Base-by-base conservation (phyloP, 768 basidiomycete genomes). In the Mycena filopes region DNA sequence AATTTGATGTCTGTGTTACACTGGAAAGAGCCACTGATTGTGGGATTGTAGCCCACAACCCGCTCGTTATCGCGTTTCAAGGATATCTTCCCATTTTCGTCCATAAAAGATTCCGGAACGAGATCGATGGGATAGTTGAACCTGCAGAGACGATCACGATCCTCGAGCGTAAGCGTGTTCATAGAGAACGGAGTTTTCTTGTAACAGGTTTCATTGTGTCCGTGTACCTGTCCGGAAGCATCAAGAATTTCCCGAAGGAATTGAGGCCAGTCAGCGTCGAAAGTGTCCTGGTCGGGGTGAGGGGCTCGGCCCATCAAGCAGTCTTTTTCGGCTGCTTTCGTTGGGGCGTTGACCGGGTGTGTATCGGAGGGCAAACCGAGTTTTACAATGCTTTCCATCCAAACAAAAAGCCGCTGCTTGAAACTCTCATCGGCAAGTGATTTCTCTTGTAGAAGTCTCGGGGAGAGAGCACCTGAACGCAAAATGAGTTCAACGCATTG, bases 1-100 rank as follows among this genome's bases (percentile, higher is more conserved):
- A 67, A 70, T 57, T 67, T 70, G 3, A 49, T 40, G 20, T 70
- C 65, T 10, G 65, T 64, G 36, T 70, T 70, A 33, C 69, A 70
- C 21, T 66, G 65, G 21, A 63, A 60, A 18, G 43, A 40, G 2
- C 65, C 41, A 26, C 55, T 53, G 26, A 64, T 42, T 1, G 50
- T 60, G 0, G 65, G 65, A 55, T 59, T 60, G 42, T 63, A 64
- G 4, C 49, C 61, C 6, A 70, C 69, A 25, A 67, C 57, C 2
- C 16, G 18, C 26, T 15, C 48, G 48, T 67, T 16, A 2, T 16
- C 7, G 1, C 61, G 65, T 29, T 64, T 63, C 42, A 60, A 23
- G 10, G 49, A 38, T 6, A 70, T 60, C 25, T 60, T 66, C 10
- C 69, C 69, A 33, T 70, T 45, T 10, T 70, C 65, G n/a, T 70